A percentile compares a stretch with the other conserved stretches of the same genome.
phyloP scores from a whole-genome alignment of 2,329 filamentous ascomycete genomes.

The Laburnicola sp. region DNA sequence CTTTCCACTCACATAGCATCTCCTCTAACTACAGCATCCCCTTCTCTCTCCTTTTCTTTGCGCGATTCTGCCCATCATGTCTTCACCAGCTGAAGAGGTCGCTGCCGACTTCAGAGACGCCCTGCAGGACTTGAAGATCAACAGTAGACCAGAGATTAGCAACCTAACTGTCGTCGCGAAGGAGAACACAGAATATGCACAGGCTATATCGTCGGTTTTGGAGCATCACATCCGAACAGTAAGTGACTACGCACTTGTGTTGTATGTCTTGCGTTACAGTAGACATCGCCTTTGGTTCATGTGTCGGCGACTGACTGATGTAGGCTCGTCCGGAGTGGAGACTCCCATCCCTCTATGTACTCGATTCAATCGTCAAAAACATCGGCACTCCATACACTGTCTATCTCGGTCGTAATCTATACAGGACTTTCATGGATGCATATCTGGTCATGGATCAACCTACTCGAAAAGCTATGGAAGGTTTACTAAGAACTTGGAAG shows the following conservation, averaged over 20 bases:
- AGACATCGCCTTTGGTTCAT: not conserved
- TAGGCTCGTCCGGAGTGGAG: conserved; percentile 89
- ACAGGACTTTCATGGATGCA: conserved; percentile 93
- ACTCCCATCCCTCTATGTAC: conserved; percentile 91
- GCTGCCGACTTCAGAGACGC: conserved; percentile 94
- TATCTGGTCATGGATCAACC: conserved; percentile 84
- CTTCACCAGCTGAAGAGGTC: conserved; percentile 76
- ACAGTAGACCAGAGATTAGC: conserved; percentile 93
- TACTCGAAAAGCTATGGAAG: conserved; percentile 89
- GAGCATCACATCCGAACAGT: conserved; percentile 95
- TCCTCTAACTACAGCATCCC: conserved; percentile 20
- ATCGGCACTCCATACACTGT: conserved; percentile 96
- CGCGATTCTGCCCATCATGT: conserved; percentile 59
- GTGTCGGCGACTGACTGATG: conserved; percentile 44
- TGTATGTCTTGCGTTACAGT: not conserved
- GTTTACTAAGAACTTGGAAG: conserved; percentile 98
- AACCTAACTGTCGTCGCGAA: conserved; percentile 96
- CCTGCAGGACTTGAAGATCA: conserved; percentile 85
- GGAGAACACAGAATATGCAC: conserved; percentile 93
- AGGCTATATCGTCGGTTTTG: conserved; percentile 86
- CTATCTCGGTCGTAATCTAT: conserved; percentile 89
- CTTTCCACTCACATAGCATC: conserved; percentile 7
- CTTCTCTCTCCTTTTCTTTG: conserved; percentile 20
- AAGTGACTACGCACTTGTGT: conserved; percentile 53
- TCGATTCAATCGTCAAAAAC: conserved; percentile 98